These are phyloP conservation scores for Solanum appendiculatum DNA, from an alignment of 257 asterid genomes.

Conservation along the genomic window DNA sequence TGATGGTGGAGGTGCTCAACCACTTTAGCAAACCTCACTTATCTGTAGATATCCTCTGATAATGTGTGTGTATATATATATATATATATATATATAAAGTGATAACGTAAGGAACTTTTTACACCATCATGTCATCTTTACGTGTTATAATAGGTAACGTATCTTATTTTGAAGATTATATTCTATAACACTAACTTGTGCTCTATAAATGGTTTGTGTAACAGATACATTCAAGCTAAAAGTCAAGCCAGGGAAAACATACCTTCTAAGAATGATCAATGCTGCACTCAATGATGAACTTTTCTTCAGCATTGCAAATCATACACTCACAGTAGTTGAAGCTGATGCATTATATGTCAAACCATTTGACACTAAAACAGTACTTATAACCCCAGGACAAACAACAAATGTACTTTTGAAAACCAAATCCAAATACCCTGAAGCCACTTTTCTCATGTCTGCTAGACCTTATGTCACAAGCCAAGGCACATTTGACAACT, in stretches of 20 bases:
- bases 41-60: background rate
- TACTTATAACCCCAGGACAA: constrained; percentile 40
- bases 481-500: constrained; percentile 32
- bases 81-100: background rate
- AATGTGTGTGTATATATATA: too few species aligned
- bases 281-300: constrained; percentile 34
- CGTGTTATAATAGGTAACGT: background rate
- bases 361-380: constrained; percentile 29
- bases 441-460: constrained; percentile 16
- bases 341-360: constrained; percentile 38
- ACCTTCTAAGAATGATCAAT: constrained; percentile 28
- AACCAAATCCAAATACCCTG: constrained; percentile 17
- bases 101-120: background rate
- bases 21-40: background rate
- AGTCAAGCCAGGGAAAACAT: constrained; percentile 21
- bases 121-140: background rate
- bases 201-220: background rate
- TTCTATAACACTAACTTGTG: background rate
- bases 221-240: constrained; percentile 23
- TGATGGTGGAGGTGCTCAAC: background rate
- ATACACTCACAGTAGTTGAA: constrained; percentile 33
- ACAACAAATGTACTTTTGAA: constrained; percentile 32
- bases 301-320: constrained; percentile 37
- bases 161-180: background rate
- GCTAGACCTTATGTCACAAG: constrained; percentile 39